Base-by-base conservation (phyloP, 176 grass and related monocot species). In the Rhipidocladum racemiflorum region DNA sequence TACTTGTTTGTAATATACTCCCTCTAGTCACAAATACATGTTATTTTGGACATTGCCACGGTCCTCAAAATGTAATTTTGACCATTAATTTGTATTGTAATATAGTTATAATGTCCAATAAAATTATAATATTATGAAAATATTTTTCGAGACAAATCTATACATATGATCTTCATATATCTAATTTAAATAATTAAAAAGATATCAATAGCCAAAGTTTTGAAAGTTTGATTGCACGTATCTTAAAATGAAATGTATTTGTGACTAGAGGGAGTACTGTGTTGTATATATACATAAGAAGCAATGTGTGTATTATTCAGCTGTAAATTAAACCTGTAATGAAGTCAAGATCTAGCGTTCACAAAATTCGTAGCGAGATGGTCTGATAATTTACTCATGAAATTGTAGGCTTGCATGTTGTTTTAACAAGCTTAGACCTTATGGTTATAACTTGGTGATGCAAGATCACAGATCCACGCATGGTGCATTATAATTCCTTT, bases 231-330 rank as follows among this genome's bases (percentile, higher is more conserved):
- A 34, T 3, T 2, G 32, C 32, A 34, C 2, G 32, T 2, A 34
- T 34, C 32, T 34, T 3, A 34, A 34, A 34, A 34, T 34, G 32
- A 1, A 2, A 34, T 34, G 32, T 34, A 34, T 34, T 34, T 34
- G 32, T 34, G 2, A 34, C 32, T 3, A 3, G 4, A 34, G 0
- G 32, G 32, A 34, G 32, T 34, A 34, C 6, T 28, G 51, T 72
- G 57, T 61, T 83, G 78, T 85, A 83, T 56, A 53, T 85, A 83
- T 56, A 53, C 51, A 35, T 51, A 81, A 54, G 16, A 81, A 79
- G 38, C 53, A 61, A 49, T 73, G 54, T 64, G 51, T 61, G 51
- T 81, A 86, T 78, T 66, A 48, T 71, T 54, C 32, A 38, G 65
- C 38, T 49, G 28, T 23, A 40, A 30, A 49, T 72, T 38, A 68